Conservation (phyloP, 352 stramenopile species). For the Aphanomyces invadans region DNA sequence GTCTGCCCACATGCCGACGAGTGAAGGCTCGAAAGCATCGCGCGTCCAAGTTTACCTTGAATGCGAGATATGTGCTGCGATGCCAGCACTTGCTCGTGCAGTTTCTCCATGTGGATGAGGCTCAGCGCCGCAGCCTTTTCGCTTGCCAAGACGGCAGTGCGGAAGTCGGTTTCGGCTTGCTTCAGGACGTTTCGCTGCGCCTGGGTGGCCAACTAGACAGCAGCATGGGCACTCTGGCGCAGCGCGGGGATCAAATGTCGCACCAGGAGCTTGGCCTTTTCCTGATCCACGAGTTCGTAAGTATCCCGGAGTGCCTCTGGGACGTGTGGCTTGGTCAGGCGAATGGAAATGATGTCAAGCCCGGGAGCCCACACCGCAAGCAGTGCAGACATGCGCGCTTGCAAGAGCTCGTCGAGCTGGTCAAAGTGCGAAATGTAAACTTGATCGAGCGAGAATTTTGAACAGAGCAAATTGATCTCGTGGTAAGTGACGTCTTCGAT, state of each 20-base stretch:
- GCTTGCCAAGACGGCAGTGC: neutral
- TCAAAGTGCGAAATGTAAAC: constrained; percentile 5
- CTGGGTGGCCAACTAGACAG: neutral
- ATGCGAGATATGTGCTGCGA: neutral
- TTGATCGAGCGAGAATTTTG: neutral
- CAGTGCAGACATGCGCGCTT: neutral
- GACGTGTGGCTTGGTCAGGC: neutral
- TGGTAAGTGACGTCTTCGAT: neutral
- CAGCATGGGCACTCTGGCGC: too few species aligned
- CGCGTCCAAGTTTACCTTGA: neutral
- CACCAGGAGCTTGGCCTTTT: neutral
- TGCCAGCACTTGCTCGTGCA: neutral
- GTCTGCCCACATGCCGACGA: too few species aligned
- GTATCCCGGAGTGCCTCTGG: neutral
- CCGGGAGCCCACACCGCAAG: neutral
- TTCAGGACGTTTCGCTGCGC: neutral
- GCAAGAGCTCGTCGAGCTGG: neutral
- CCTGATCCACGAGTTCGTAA: neutral
- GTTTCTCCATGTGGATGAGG: neutral
- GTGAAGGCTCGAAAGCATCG: neutral
- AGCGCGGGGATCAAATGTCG: too few species aligned
- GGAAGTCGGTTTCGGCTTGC: neutral
- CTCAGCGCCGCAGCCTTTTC: neutral
- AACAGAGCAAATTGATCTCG: neutral
- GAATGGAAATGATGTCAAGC: constrained; percentile 1